Base-by-base conservation (phyloP, 371 early-diverging fungal species). In the Gilbertella persicaria region DNA sequence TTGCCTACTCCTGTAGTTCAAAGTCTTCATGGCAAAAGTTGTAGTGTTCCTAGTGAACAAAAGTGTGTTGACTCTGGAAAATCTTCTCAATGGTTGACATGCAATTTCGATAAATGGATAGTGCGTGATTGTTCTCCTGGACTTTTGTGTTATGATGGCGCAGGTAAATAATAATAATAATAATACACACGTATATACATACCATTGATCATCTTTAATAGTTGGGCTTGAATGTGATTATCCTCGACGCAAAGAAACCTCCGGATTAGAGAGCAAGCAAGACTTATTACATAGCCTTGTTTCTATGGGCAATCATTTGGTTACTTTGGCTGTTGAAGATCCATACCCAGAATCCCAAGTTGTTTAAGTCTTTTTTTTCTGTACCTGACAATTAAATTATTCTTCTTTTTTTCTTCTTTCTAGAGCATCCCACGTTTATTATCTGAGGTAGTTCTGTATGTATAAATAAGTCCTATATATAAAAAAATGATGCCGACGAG, bases 11-110 rank as follows among this genome's bases (percentile, higher is more conserved):
- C n/a, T 33, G 5, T 2, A 14, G 3, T 2, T 13, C n/a, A 20
- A 17, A 24, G 26, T 10, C 3, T 7, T 5, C 17, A 33, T 13
- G 63, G 52, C 12, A 30, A 38, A 4, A 3, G 20, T 9, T 73
- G 67, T 17, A 20, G 45, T 17, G 8, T 17, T 3, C 21, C 40
- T 13, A 70, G 73, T 4, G 36, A 64, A 35, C 48, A 60, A 28
- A 67, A 56, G 12, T 73, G 73, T 44, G 60, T 60, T 0, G 43
- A 49, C 3, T 23, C 45, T n/a, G 67, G 65, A 13, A n/a, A 35
- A 19, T 60, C 65, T 4, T 12, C 38, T 23, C 37, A 62, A 40
- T 73, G 70, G 67, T 19, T 60, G 5, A 73, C 73, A 1, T 73
- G 73, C 51, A 55, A 62, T 25, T 40, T 46, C 21, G 55, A 52